A percentile compares a stretch with the other conserved stretches of the same genome.
phyloP scores from a whole-genome alignment of 805 yeast genomes.

The Ogataea chonburiensis region DNA sequence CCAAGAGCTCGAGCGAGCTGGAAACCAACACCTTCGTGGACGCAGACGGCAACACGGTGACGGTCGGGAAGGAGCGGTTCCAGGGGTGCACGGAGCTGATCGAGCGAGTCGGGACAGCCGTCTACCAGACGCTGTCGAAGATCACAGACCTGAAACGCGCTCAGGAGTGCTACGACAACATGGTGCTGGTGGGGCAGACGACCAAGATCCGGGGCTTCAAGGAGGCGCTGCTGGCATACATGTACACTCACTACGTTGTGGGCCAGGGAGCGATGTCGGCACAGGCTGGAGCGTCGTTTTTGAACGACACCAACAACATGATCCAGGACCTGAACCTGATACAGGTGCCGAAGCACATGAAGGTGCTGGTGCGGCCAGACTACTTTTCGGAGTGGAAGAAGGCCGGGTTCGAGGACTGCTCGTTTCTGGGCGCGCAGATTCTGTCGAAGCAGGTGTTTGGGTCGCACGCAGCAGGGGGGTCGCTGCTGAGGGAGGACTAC shows the following conservation, averaged over 20 bases:
- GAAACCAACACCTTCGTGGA: constrained; percentile 74
- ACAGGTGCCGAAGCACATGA: constrained; percentile 81
- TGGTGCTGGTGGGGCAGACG: constrained; percentile 79
- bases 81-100: constrained; percentile 70
- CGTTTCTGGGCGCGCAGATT: constrained; percentile 84
- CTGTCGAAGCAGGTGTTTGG: constrained; percentile 83
- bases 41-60: constrained; percentile 49
- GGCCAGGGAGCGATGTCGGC: constrained; percentile 17
- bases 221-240: constrained; percentile 60
- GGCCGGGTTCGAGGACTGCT: constrained; percentile 69
- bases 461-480: constrained; percentile 48
- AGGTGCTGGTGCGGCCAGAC: constrained; percentile 73
- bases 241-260: constrained; percentile 35
- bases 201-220: constrained; percentile 71
- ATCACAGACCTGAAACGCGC: constrained; percentile 65
- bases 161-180: constrained; percentile 82
- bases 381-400: constrained; percentile 95
- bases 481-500: constrained; percentile 66
- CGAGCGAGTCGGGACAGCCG: constrained; percentile 48
- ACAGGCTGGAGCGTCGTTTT: constrained; percentile 28
- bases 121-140: constrained; percentile 51
- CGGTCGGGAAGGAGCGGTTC: constrained; percentile 88
- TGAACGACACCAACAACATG: constrained; percentile 29
- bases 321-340: constrained; percentile 31
- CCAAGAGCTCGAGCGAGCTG: constrained; percentile 58